A percentile compares a stretch with the other conserved stretches of the same genome.
Conservation (phyloP, 2,329 filamentous ascomycete species). For the Diaporthe sp. region DNA sequence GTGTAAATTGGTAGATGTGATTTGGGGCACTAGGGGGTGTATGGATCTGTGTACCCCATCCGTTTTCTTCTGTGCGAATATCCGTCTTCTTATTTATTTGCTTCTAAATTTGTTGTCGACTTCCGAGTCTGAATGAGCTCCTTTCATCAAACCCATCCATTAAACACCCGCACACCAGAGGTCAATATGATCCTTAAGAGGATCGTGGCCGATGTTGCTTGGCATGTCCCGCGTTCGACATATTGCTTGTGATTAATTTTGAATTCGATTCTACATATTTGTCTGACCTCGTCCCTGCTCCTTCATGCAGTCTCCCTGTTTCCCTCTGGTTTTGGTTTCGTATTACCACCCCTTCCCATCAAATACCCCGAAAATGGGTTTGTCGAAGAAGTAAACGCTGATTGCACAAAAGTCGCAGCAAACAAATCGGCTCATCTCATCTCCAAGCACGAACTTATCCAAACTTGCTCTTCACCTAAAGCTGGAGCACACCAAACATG, state of each 20-base stretch:
- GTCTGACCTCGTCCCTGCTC: background rate
- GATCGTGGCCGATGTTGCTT: background rate
- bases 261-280: background rate
- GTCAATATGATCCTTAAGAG: background rate
- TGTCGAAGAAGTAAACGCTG: conserved; percentile 11
- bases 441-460: background rate
- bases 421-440: background rate
- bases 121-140: background rate
- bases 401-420: background rate
- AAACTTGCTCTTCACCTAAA: background rate
- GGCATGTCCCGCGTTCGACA: background rate
- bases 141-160: background rate
- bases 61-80: too few species aligned
- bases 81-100: too few species aligned
- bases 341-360: background rate
- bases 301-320: background rate
- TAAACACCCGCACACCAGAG: background rate
- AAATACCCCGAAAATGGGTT: background rate
- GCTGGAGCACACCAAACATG: conserved; percentile 14
- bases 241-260: background rate
- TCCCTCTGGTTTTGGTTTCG: too few species aligned
- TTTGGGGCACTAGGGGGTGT: too few species aligned
- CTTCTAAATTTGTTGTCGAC: background rate
- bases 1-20: too few species aligned
- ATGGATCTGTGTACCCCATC: too few species aligned